phyloP scores from a whole-genome alignment of 2,329 filamentous ascomycete species.

The Pseudogymnoascus pannorum region DNA sequence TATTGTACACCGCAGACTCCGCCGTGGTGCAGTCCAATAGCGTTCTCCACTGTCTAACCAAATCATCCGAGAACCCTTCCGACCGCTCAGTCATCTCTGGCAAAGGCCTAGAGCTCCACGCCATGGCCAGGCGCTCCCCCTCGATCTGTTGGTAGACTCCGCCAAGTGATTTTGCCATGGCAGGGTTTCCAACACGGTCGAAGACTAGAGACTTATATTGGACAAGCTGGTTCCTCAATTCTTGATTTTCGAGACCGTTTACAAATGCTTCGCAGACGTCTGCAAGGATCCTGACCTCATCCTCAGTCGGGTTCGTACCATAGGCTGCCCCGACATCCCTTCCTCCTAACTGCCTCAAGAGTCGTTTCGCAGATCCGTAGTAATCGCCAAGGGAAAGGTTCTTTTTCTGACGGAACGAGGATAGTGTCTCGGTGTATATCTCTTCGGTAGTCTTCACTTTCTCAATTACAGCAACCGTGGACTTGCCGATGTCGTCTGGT shows the following conservation, averaged over 20 bases:
- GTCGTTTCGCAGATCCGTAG: conserved; percentile 24
- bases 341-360: conserved; percentile 24
- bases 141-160: conserved; percentile 48
- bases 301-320: conserved; percentile 19
- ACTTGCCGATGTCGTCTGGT: neutral
- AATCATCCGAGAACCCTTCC: conserved; percentile 32
- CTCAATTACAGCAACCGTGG: neutral
- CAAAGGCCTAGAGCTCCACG: conserved; percentile 35
- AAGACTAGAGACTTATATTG: conserved; percentile 40
- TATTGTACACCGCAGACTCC: conserved; percentile 45
- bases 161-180: conserved; percentile 41
- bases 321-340: conserved; percentile 21
- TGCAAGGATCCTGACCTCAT: conserved; percentile 43
- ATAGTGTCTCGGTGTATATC: conserved; percentile 10
- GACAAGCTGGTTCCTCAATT: conserved; percentile 39
- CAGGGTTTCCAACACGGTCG: conserved; percentile 19
- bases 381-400: conserved; percentile 26
- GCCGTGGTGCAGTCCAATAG: conserved; percentile 20
- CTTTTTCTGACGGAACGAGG: conserved; percentile 24
- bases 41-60: conserved; percentile 41
- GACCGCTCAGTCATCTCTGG: conserved; percentile 30
- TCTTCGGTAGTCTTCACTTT: neutral
- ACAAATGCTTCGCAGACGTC: conserved; percentile 48
- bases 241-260: conserved; percentile 42
- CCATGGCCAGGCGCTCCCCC: conserved; percentile 45